Base-by-base conservation (phyloP, 305 asterid genomes). In the Fraxinus baroniana region DNA sequence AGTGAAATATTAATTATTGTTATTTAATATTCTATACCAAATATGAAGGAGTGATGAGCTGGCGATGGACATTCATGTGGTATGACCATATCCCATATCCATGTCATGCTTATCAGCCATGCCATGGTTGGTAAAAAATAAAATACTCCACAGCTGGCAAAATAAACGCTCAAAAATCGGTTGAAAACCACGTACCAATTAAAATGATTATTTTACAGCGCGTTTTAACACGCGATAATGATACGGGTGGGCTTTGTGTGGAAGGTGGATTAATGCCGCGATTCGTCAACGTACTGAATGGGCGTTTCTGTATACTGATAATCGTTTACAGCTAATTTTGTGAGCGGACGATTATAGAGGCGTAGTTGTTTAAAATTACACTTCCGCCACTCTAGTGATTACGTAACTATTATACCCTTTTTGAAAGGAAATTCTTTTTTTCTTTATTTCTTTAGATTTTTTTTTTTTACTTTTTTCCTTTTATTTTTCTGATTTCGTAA, bases 371-470 rank as follows among this genome's bases (percentile, higher is more conserved):
- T 0, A 0, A 13, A 82, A 80, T 85, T 82, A 80, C 95, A 73
- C 7, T 64, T 70, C 0, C 78, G 86, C 91, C 97, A 91, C 94
- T 86, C 84, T 6, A 10, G 72, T 62, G 80, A 79, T 68, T 46
- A 46, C 57, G 57, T 46, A 46, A 46, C 18, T 13, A 46, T 12
- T 12, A 9, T 41, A 44, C 55, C 0, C 46, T 7, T 39, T 39
- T 39, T 39, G 3, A 39, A 39, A 39, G 49, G 49, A 39, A 37
- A 37, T 37, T 37, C 41, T 41, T 41, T 41, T 9, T 41, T 46
- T 15, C 55, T 44, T 44, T 44, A 10, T 41, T 44, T 44, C 1
- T 44, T 44, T 44, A 10, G 1, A 10, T 44, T 44, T 44, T 44
- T 6, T 44, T 44, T 44, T 44, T 35, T 44, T 3, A 13, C 18